These are phyloP conservation scores for Heliamphora pulchella DNA, from an alignment of 179 eudicot genomes.

Conservation along the genomic window DNA sequence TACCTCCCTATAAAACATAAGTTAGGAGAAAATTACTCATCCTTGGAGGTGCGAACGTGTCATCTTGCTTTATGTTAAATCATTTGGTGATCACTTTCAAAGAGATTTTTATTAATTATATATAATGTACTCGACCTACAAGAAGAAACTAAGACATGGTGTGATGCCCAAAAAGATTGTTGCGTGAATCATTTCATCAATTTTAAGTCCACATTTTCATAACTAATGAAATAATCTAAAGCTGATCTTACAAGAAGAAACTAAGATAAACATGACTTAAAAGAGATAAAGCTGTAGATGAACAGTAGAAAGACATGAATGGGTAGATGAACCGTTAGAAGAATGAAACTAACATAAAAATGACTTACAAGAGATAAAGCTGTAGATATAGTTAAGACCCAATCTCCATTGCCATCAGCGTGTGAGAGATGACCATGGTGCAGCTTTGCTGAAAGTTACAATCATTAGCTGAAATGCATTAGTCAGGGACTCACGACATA, in stretches of 20 bases:
- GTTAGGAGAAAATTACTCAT: too few relatives aligned
- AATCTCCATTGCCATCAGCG: slow-evolving; percentile 99
- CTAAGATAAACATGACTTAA: slow-evolving; percentile 42
- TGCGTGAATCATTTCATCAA: too few relatives aligned
- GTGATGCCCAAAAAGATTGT: too few relatives aligned
- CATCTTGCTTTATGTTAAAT: too few relatives aligned
- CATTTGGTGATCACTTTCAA: too few relatives aligned
- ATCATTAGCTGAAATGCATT: slow-evolving; percentile 2
- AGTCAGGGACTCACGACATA: not conserved
- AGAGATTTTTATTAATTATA: too few relatives aligned
- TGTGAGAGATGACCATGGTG: slow-evolving; percentile 83
- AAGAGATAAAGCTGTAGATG: slow-evolving; percentile 73
- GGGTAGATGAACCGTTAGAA: not conserved
- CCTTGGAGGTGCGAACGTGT: too few relatives aligned
- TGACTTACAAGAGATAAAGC: slow-evolving; percentile 86
- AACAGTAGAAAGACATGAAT: not conserved
- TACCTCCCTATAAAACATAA: too few relatives aligned
- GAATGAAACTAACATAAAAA: not conserved
- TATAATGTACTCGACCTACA: too few relatives aligned
- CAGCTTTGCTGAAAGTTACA: slow-evolving; percentile 55
- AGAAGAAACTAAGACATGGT: too few relatives aligned
- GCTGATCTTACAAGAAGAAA: not conserved
- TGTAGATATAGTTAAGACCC: slow-evolving; percentile 89
- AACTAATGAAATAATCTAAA: too few relatives aligned
- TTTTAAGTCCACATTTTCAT: too few relatives aligned